These are phyloP conservation scores for Kodamaea lidongshanica DNA, from an alignment of 805 yeast genomes.

Conservation along the genomic window DNA sequence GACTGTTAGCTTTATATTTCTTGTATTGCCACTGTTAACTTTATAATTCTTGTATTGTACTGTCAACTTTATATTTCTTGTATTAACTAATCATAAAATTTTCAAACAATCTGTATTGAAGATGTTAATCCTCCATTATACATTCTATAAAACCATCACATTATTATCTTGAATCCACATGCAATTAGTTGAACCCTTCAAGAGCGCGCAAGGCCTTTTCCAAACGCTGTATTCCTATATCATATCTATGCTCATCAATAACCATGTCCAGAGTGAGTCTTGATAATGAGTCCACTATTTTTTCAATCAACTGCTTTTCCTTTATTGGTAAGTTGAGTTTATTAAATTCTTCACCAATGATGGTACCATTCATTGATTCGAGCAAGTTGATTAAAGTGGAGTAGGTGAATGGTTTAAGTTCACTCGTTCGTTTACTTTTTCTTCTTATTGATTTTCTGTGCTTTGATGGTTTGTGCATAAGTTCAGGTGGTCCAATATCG, in stretches of 20 bases:
- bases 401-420: constrained; percentile 35
- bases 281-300: constrained; percentile 78
- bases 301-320: constrained; percentile 75
- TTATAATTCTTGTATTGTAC: too few species aligned
- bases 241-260: constrained; percentile 71
- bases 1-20: too few species aligned
- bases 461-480: constrained; percentile 25
- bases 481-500: constrained; percentile 33
- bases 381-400: constrained; percentile 44
- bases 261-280: constrained; percentile 89
- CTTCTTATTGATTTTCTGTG: constrained; percentile 20
- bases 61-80: too few species aligned
- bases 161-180: too few species aligned
- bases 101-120: neutral
- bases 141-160: too few species aligned
- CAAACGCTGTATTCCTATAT: constrained; percentile 72
- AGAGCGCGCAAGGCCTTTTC: constrained; percentile 78
- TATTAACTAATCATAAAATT: neutral
- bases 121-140: neutral
- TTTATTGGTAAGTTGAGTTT: constrained; percentile 65
- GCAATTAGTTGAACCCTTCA: constrained; percentile 55
- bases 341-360: constrained; percentile 66
- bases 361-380: constrained; percentile 55
- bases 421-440: constrained; percentile 8
- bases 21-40: too few species aligned